phyloP scores from a whole-genome alignment of 129 eudicot species.

The carrot (Daucus carota) region DNA sequence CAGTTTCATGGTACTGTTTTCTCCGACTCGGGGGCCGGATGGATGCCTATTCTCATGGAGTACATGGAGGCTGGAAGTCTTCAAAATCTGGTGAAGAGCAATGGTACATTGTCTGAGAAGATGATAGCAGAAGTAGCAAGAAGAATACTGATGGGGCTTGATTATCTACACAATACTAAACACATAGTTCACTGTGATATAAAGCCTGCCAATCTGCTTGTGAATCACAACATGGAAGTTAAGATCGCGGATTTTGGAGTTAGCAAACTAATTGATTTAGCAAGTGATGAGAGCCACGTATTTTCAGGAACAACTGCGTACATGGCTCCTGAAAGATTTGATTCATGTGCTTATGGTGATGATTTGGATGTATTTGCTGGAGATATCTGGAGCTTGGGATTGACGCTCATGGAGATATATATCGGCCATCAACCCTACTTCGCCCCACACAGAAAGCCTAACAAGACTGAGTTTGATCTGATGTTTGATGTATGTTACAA shows the following conservation, averaged over 20 bases:
- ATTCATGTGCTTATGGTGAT: neutral
- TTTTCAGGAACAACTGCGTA: slow-evolving; percentile 5
- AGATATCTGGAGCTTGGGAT: slow-evolving; percentile 16
- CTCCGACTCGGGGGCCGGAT: neutral
- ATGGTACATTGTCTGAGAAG: neutral
- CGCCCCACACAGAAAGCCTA: neutral
- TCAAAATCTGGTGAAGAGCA: neutral
- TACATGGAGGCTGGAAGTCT: slow-evolving; percentile 8
- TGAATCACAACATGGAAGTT: neutral
- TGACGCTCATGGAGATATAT: slow-evolving; percentile 9
- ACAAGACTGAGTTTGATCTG: neutral
- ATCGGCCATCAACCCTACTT: slow-evolving; percentile 1
- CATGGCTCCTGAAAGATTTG: slow-evolving; percentile 6
- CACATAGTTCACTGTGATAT: slow-evolving; percentile 11
- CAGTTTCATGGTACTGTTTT: neutral
- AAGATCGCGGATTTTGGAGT: slow-evolving; percentile 17
- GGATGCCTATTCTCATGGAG: slow-evolving; percentile 6
- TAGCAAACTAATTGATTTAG: neutral
- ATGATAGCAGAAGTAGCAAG: slow-evolving; percentile 3
- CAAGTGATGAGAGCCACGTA: neutral
- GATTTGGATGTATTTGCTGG: neutral
- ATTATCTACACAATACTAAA: slow-evolving; percentile 2
- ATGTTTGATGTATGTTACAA: neutral
- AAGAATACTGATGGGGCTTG: neutral
- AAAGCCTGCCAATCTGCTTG: slow-evolving; percentile 11